Base-by-base conservation (phyloP, 306 rosid genomes). In the Rubus parviflorus region DNA sequence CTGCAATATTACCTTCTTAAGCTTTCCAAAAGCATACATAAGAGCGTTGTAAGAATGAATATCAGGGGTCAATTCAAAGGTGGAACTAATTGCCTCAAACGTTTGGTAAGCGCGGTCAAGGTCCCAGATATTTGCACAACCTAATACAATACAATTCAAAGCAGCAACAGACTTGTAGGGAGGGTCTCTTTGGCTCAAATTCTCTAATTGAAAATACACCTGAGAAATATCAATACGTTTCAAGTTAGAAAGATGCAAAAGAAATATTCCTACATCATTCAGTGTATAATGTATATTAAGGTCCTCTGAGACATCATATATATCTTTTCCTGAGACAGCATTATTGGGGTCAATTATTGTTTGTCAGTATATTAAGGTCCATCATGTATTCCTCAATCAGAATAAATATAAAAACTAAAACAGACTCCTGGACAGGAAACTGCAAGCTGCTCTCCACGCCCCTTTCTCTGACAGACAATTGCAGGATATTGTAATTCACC, bases 101-200 rank as follows among this genome's bases (percentile, higher is more conserved):
- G 98, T 96, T 82, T 96, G 98, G 88, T 96, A 96, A 37, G 98
- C 98, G 15, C 99, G 98, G 74, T 96, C 97, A 74, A 96, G 91
- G 85, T 96, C 97, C 92, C 97, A 92, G 81, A 87, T 88, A 86
- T 96, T 96, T 68, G 97, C 98, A 81, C 98, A 96, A 19, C 99
- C 98, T 82, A 92, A 71, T 72, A 96, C 80, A 78, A 96, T 30
- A 69, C 99, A 92, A 82, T 96, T 96, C 70, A 96, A 82, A 25
- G 99, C 97, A 22, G 93, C 89, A 66, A 96, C 86, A 48, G 99
- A 96, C 87, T 89, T 96, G 89, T 86, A 96, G 15, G 97, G 97
- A 68, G 75, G 85, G 70, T 96, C 96, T 49, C n/a, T n/a, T n/a
- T 86, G 91, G 77, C 92, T 89, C 77, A 92, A 87, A 83, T 79